Evolutionary conservation across 805 yeast species (phyloP).

Genomic region (Saccharomycopsis malanga): DNA sequence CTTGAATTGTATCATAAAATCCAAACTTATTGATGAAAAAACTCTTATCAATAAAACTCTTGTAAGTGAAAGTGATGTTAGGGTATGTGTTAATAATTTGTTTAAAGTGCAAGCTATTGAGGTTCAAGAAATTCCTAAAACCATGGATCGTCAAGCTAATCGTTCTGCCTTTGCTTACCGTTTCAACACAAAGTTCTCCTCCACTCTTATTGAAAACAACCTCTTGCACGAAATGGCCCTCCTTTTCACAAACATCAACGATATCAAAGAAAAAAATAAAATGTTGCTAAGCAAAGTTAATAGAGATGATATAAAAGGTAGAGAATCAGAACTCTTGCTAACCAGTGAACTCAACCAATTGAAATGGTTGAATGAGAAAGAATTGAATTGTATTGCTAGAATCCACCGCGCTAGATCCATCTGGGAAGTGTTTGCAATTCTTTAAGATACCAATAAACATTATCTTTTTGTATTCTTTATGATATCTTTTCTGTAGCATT

Average conservation of each 20-base stretch:
- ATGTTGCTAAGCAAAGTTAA: conserved; percentile 72
- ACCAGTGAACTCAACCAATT: conserved; percentile 71
- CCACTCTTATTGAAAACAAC: conserved; percentile 39
- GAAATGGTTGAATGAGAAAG: conserved; percentile 50
- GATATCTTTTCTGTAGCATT: too few relatives aligned
- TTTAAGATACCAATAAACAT: neutral
- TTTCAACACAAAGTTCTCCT: conserved; percentile 48
- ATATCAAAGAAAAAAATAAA: conserved; percentile 50
- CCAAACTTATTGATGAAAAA: conserved; percentile 78
- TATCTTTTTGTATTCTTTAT: too few relatives aligned
- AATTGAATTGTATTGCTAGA: conserved; percentile 47
- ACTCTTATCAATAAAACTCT: conserved; percentile 67
- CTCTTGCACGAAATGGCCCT: conserved; percentile 49
- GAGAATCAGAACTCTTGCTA: conserved; percentile 65
- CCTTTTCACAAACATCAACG: conserved; percentile 42
- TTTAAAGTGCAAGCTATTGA: conserved; percentile 69
- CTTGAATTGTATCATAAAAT: conserved; percentile 64
- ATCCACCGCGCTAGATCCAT: conserved; percentile 48
- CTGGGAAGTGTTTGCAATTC: conserved; percentile 47
- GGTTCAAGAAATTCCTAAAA: conserved; percentile 88
- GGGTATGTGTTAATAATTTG: conserved; percentile 62
- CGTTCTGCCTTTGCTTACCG: conserved; percentile 81
- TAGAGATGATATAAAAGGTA: conserved; percentile 84
- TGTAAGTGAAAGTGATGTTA: conserved; percentile 67
- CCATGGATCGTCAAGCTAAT: conserved; percentile 85